phyloP scores from a whole-genome alignment of 805 yeast species.

The Saccharomycopsis selenospora region DNA sequence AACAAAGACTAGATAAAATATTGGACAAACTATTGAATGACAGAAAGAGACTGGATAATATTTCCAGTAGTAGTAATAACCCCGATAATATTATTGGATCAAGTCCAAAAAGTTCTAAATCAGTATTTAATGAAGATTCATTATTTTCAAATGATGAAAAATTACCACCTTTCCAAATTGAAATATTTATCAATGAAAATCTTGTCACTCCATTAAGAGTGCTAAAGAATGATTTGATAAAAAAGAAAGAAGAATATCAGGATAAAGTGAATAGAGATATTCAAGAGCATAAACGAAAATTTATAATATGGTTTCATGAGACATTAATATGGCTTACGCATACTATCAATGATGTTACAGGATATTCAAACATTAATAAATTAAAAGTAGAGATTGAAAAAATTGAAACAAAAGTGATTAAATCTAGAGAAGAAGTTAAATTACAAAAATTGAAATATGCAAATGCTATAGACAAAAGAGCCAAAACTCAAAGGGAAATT shows the following conservation, averaged over 20 bases:
- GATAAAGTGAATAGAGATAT: not conserved
- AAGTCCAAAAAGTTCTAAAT: not conserved
- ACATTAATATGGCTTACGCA: slow-evolving; percentile 1
- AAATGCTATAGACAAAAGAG: slow-evolving; percentile 55
- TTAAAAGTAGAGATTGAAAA: slow-evolving; percentile 54
- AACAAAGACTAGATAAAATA: not conserved
- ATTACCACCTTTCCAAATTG: not conserved
- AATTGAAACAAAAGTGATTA: slow-evolving; percentile 45
- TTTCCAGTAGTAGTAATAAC: not conserved
- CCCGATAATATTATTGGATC: not conserved
- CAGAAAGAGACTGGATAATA: not conserved
- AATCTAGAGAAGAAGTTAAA: slow-evolving; percentile 42
- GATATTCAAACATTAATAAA: slow-evolving; percentile 73
- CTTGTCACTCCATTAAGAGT: not conserved
- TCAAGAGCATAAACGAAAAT: not conserved
- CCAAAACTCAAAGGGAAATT: slow-evolving; percentile 71
- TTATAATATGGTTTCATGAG: slow-evolving; percentile 2
- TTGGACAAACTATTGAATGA: not conserved
- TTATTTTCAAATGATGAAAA: not conserved
- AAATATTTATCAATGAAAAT: not conserved
- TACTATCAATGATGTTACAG: slow-evolving; percentile 71
- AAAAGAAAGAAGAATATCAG: not conserved
- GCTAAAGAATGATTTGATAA: not conserved
- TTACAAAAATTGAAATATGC: slow-evolving; percentile 44
- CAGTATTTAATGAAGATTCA: not conserved